Evolutionary conservation across 1,139 yeast species (phyloP), one percentile per base, ranked within the genome.

Genomic region (Candida sp.): DNA sequence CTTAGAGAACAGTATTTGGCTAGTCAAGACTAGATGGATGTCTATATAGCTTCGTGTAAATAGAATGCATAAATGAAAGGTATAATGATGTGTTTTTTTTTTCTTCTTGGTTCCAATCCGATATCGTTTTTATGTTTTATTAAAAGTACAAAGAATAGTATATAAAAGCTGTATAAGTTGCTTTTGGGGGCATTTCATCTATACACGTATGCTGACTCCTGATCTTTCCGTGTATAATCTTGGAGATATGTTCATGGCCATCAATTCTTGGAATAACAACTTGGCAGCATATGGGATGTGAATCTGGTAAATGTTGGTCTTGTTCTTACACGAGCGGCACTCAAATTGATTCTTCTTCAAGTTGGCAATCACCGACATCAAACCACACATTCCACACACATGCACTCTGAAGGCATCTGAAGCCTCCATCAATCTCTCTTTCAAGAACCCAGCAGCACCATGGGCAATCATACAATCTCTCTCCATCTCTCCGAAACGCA

Each of bases 401-500:
- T 96, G 99, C 42, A 96, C 98, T 72, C 98, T 84, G 78, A 94
- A 94, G 3, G 98, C 98, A 77, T 94, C 99, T 0, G 98, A 92
- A 3, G 98, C 98, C 72, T 94, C 99, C 98, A 94, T 93, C 70
- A 94, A 80, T 70, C 99, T 84, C 75, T 94, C 99, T 74, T 93
- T 91, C 74, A 94, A 82, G 78, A 94, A 94, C 7, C 98, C 96
- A 1, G 99, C 98, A 2, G 98, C 98, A 69, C 99, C 99, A 70
- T 94, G 98, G 4, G 99, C 99, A 80, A 94, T 94, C 97, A 96
- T 94, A 88, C 99, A 94, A 78, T 94, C 99, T 75, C 99, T 88
- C 73, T 94, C 99, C 99, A 94, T 94, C 75, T 94, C 99, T 62
- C 99, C 99, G 70, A 94, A 81, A 77, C 99, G 88, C 65, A 94